phyloP scores from a whole-genome alignment of 371 early-diverging fungal genomes.

The Mucor lusitanicus region DNA sequence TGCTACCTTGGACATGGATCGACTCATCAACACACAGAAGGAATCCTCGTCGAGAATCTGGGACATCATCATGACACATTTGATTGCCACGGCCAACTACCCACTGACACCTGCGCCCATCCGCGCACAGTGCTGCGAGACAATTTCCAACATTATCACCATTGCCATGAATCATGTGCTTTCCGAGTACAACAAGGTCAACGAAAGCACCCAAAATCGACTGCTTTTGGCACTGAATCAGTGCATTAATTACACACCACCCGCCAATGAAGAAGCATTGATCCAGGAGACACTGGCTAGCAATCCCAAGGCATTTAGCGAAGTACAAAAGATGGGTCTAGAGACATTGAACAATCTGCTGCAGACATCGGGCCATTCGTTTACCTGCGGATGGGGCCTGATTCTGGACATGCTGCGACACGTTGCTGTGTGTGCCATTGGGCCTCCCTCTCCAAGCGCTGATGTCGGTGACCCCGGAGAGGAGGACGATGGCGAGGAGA shows the following conservation, averaged over 20 bases:
- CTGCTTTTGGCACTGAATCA: conserved; percentile 46
- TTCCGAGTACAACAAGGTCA: conserved; percentile 53
- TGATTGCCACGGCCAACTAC: conserved; percentile 81
- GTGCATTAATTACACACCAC: conserved; percentile 40
- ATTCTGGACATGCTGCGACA: conserved; percentile 87
- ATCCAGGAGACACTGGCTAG: conserved; percentile 13
- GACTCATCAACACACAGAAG: conserved; percentile 60
- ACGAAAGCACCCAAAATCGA: conserved; percentile 58
- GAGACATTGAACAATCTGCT: conserved; percentile 90
- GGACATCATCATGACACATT: conserved; percentile 73
- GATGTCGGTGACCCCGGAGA: conserved; percentile 11
- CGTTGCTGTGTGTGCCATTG: conserved; percentile 42
- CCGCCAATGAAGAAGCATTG: conserved; percentile 16
- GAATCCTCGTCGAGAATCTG: conserved; percentile 52
- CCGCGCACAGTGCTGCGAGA: conserved; percentile 82
- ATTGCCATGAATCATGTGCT: conserved; percentile 70
- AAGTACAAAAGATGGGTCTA: conserved; percentile 83
- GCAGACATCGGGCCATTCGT: conserved; percentile 89
- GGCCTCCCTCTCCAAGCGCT: conserved; percentile 15
- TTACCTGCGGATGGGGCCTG: conserved; percentile 86
- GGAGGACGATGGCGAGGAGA: conserved; percentile 17
- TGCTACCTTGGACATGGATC: conserved; percentile 66
- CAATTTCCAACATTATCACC: conserved; percentile 78
- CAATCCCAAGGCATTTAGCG: conserved; percentile 45
- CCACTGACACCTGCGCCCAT: conserved; percentile 57